Base-by-base conservation (phyloP, 768 basidiomycete species). In the Russula brevipes region DNA sequence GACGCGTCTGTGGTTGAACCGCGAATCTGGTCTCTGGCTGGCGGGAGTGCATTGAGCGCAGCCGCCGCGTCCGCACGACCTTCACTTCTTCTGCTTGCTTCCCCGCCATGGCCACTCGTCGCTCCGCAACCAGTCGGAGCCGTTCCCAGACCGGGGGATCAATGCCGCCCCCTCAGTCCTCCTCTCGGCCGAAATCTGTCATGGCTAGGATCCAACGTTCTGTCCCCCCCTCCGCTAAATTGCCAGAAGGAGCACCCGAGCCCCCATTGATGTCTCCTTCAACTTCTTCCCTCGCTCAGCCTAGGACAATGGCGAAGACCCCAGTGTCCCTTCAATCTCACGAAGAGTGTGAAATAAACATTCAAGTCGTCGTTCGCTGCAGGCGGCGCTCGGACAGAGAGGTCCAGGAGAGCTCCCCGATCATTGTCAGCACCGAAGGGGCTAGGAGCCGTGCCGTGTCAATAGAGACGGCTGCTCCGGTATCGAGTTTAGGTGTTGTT, bases 361-460 rank as follows among this genome's bases (percentile, higher is more conserved):
- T 99, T 12, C 89, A 93, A 73, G 96, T 99, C 17, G 91, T 94
- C 10, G 84, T 98, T 51, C 85, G 96, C 17, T 96, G 91, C 73
- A 81, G 96, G 71, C 85, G 85, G 39, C 87, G 94, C 33, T 94
- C 92, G 1, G 84, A 90, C 59, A 85, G 86, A 61, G 95, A 98
- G 74, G 81, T 94, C 3, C 80, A 87, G 53, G 88, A 92, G 61
- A 88, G 87, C 63, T 94, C 94, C 0, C 91, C 94, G 17, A 89
- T 88, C 61, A 94, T 97, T 70, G 86, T 93, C 63, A 82, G 82
- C 51, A 89, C 91, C 1, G 78, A 81, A 35, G 92, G 92, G 44
- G 82, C 93, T 24, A 86, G 86, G 67, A 82, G 84, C 61, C 85
- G 86, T 64, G 82, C 89, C 42, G 80, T 96, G 47, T 88, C 87